These are phyloP conservation scores for Malassezia cuniculi DNA, from an alignment of 1,284 basidiomycete genomes.

Conservation along the genomic window DNA sequence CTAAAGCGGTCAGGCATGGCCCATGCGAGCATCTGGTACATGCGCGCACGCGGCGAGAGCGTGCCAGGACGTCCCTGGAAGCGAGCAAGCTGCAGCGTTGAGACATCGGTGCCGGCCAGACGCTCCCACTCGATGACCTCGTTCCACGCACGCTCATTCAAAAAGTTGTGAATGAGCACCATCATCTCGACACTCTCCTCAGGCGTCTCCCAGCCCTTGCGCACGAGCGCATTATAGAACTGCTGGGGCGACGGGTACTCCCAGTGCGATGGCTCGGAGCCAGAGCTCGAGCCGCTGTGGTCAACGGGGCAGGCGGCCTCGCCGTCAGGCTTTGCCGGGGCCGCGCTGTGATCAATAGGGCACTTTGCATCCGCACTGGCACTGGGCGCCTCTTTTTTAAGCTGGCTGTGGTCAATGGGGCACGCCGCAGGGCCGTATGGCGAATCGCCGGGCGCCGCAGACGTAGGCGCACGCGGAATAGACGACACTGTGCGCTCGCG, in stretches of 20 bases:
- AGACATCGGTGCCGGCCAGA: conserved; percentile 25
- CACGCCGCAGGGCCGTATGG: conserved; percentile 38
- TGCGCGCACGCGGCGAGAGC: conserved; percentile 62
- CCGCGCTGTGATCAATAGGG: conserved; percentile 17
- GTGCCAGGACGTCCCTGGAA: conserved; percentile 87
- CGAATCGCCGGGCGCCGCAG: conserved; percentile 31
- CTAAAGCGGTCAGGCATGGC: conserved; percentile 79
- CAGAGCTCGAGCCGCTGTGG: conserved; percentile 19
- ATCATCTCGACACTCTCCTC: conserved; percentile 92
- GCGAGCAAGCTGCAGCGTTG: conserved; percentile 55
- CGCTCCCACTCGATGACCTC: conserved; percentile 89
- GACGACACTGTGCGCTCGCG: conserved; percentile 65
- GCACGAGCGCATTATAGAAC: conserved; percentile 90
- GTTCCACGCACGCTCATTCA: conserved; percentile 92
- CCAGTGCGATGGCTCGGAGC: conserved; percentile 53
- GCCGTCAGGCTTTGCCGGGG: conserved; percentile 1
- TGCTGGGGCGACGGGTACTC: conserved; percentile 97
- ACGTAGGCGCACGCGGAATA: conserved; percentile 61
- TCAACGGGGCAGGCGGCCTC: conserved; percentile 35
- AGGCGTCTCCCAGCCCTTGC: conserved; percentile 95
- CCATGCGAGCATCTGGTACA: conserved; percentile 72
- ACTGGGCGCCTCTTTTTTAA: background rate
- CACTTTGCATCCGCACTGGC: conserved; percentile 12
- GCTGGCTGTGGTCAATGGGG: conserved; percentile 31
- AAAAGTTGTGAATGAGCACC: conserved; percentile 95